Base-by-base conservation (phyloP, 805 yeast genomes). In the Cyberlindnera nakhonratchasimensis region DNA sequence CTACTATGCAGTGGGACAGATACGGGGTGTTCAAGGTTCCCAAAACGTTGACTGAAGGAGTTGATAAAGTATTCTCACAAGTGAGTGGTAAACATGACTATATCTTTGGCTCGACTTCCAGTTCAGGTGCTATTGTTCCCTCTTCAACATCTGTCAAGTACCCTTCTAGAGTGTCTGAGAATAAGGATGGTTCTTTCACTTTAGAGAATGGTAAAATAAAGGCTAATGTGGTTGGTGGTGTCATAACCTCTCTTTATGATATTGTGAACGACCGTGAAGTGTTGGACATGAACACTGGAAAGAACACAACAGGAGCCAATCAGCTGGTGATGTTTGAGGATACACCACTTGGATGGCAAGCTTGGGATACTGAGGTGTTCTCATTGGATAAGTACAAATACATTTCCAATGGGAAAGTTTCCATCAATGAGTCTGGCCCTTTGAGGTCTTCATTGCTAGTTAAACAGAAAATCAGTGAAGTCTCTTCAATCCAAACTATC, bases 331-430 rank as follows among this genome's bases (percentile, higher is more conserved):
- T 93, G 43, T 85, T 85, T 55, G 90, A 90, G 51, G 99, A 93
- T 61, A 85, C 87, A 48, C 99, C 99, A 9, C 69, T 87, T 56
- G 82, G 75, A 43, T 91, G 81, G 80, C 96, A 88, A 34, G 98
- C 98, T 2, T 91, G 99, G 99, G 99, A 91, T 61, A 91, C 98
- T 0, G 99, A 91, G 60, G 72, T 89, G 45, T 93, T 78, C 59
- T 86, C 96, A 1, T 74, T 87, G 43, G 87, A 83, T 54, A 88
- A 83, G 57, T 79, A 74, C 58, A 68, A 67, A 41, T 77, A 79
- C 50, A 61, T 82, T 21, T 55, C 61, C 26, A 55, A 55, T 6
- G 63, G 69, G 24, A 45, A 50, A 5, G 61, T 70, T 12, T 67
- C 71, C 19, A 65, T 68, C 14, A 64, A 63, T 26, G 72, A 71